A percentile compares a stretch with the other conserved stretches of the same genome.
phyloP scores from a whole-genome alignment of 306 rosid genomes.

The Cucurbita ficifolia region DNA sequence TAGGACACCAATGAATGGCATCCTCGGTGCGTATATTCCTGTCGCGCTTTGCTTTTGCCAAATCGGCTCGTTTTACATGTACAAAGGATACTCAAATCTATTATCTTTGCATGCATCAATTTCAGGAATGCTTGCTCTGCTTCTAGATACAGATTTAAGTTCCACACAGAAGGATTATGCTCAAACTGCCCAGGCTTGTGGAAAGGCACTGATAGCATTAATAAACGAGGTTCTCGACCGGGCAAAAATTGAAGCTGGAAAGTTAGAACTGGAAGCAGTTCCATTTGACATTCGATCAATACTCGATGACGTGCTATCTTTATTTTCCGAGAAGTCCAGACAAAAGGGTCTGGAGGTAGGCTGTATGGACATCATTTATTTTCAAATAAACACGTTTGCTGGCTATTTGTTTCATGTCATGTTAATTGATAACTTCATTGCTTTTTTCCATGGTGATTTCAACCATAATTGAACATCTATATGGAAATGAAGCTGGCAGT shows the following conservation, averaged over 20 bases:
- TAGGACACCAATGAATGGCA: slow-evolving; percentile 98
- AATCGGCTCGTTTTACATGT: not conserved
- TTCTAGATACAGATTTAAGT: slow-evolving; percentile 72
- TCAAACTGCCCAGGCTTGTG: slow-evolving; percentile 94
- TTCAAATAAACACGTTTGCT: not conserved
- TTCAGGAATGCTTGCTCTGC: slow-evolving; percentile 95
- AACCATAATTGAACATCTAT: not conserved
- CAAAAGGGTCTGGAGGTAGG: slow-evolving; percentile 86
- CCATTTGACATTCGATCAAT: slow-evolving; percentile 82
- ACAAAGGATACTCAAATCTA: not conserved
- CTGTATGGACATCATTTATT: not conserved
- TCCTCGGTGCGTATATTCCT: slow-evolving; percentile 45
- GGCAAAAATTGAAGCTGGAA: slow-evolving; percentile 94
- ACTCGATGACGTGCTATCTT: slow-evolving; percentile 89
- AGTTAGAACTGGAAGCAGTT: slow-evolving; percentile 90
- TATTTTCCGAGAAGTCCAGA: slow-evolving; percentile 91
- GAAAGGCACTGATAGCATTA: slow-evolving; percentile 79
- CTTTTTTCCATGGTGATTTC: not conserved
- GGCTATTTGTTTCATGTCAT: not conserved
- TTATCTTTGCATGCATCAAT: not conserved
- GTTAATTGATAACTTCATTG: not conserved
- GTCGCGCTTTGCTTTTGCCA: not conserved
- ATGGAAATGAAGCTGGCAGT: slow-evolving; percentile 71
- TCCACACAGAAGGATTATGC: slow-evolving; percentile 93
- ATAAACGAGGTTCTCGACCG: slow-evolving; percentile 97